Conservation (phyloP, 331 rosid genomes). For the Rhamnella rubrinervis region DNA sequence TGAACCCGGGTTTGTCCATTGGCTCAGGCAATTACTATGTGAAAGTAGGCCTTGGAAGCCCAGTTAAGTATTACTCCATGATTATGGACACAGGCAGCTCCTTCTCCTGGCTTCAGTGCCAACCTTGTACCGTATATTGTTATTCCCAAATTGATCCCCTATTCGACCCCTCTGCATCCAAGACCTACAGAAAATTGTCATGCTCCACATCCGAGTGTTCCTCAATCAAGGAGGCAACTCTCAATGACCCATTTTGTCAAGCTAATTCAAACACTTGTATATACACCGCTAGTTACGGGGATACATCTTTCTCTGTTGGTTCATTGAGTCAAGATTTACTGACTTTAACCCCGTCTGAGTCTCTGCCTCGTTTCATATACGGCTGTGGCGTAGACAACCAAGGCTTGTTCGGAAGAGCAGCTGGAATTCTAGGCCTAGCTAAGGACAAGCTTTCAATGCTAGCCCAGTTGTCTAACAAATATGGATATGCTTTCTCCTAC, state of each 20-base stretch:
- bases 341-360: constrained; percentile 33
- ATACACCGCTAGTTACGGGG: constrained; percentile 55
- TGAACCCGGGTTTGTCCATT: constrained; percentile 48
- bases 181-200: constrained; percentile 38
- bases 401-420: constrained; percentile 50
- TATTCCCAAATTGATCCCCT: constrained; percentile 50
- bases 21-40: constrained; percentile 56
- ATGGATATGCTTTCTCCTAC: constrained; percentile 58
- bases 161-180: constrained; percentile 42
- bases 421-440: constrained; percentile 54
- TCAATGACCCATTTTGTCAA: constrained; percentile 49
- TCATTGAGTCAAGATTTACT: constrained; percentile 52
- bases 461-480: constrained; percentile 42
- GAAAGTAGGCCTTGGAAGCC: constrained; percentile 61
- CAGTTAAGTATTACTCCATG: constrained; percentile 43
- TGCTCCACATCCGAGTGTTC: constrained; percentile 45
- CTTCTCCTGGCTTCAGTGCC: constrained; percentile 67
- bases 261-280: constrained; percentile 29
- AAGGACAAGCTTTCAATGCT: constrained; percentile 44
- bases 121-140: constrained; percentile 51
- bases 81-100: constrained; percentile 67
- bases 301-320: constrained; percentile 52
- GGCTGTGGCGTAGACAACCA: constrained; percentile 61
- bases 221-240: constrained; percentile 46
- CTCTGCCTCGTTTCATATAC: constrained; percentile 34